Evolutionary conservation across 2,329 filamentous ascomycete species (phyloP).

Genomic region (Xylariaceae sp.): DNA sequence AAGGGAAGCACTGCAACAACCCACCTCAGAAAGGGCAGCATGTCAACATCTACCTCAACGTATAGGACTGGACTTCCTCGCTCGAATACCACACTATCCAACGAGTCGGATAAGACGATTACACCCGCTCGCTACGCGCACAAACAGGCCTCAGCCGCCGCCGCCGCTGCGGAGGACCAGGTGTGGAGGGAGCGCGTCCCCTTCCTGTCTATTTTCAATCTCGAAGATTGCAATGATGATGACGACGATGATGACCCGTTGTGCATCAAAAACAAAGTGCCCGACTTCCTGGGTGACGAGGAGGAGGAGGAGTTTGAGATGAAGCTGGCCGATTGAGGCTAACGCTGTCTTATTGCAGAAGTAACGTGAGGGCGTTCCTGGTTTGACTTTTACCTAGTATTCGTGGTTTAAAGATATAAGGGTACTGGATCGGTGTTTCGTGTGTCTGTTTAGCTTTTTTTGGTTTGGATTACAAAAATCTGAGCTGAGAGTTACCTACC

Average conservation of each 20-base stretch:
- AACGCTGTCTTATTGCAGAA: not conserved
- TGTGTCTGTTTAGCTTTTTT: not conserved
- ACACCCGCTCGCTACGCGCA: slow-evolving; percentile 54
- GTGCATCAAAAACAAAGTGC: slow-evolving; percentile 37
- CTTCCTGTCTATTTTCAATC: slow-evolving; percentile 66
- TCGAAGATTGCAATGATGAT: slow-evolving; percentile 39
- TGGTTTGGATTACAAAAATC: slow-evolving; percentile 8
- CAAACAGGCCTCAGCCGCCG: slow-evolving; percentile 32
- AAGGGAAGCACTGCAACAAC: slow-evolving; percentile 39
- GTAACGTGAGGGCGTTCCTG: not conserved
- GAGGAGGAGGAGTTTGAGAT: slow-evolving; percentile 64
- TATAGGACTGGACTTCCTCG: slow-evolving; percentile 37
- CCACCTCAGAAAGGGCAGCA: slow-evolving; percentile 28
- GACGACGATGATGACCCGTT: slow-evolving; percentile 46
- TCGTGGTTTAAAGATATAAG: not conserved
- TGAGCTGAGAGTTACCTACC: too few relatives aligned
- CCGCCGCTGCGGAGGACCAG: slow-evolving; percentile 43
- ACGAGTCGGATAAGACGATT: slow-evolving; percentile 52
- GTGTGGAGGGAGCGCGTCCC: slow-evolving; percentile 52
- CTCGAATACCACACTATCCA: slow-evolving; percentile 48
- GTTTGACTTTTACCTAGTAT: not conserved
- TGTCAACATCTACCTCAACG: not conserved
- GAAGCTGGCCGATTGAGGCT: slow-evolving; percentile 47
- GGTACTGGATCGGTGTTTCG: slow-evolving; percentile 11
- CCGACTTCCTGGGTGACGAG: slow-evolving; percentile 47